These are phyloP conservation scores for Hawksworthiomyces lignivorus DNA, from an alignment of 2,329 filamentous ascomycete species.

Conservation along the genomic window DNA sequence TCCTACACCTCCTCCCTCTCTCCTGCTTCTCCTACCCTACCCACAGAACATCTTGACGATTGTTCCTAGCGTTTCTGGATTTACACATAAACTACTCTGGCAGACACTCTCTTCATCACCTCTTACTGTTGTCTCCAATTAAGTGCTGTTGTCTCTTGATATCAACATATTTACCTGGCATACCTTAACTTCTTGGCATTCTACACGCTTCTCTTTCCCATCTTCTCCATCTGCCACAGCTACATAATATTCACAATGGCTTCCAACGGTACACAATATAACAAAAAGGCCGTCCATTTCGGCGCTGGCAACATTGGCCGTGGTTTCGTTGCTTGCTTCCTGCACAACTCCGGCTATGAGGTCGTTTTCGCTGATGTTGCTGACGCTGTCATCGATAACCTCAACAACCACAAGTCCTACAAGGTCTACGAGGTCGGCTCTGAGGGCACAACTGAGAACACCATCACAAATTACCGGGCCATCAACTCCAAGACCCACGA, in stretches of 20 bases:
- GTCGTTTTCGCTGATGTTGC: conserved; percentile 95
- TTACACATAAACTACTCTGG: too few species aligned
- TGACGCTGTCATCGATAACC: conserved; percentile 68
- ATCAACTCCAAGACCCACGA: conserved; percentile 90
- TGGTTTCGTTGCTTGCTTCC: conserved; percentile 83
- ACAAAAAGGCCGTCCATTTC: conserved; percentile 72
- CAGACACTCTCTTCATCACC: too few species aligned
- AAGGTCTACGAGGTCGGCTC: conserved; percentile 87
- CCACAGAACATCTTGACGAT: too few species aligned
- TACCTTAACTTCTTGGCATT: too few species aligned
- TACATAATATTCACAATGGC: conserved; percentile 6
- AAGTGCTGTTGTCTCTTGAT: too few species aligned
- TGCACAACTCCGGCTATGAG: conserved; percentile 91
- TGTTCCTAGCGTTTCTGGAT: too few species aligned
- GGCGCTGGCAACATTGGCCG: conserved; percentile 80
- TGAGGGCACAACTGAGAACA: conserved; percentile 72
- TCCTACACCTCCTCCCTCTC: too few species aligned
- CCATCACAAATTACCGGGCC: conserved; percentile 90
- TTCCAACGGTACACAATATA: conserved; percentile 3
- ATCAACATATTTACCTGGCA: too few species aligned
- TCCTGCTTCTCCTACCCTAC: too few species aligned
- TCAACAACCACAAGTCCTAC: conserved; percentile 73
- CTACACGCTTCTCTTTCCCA: too few species aligned
- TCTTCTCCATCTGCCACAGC: not conserved
- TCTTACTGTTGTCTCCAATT: too few species aligned